Base-by-base conservation (phyloP, 257 asterid genomes). In the Gentiana straminea region DNA sequence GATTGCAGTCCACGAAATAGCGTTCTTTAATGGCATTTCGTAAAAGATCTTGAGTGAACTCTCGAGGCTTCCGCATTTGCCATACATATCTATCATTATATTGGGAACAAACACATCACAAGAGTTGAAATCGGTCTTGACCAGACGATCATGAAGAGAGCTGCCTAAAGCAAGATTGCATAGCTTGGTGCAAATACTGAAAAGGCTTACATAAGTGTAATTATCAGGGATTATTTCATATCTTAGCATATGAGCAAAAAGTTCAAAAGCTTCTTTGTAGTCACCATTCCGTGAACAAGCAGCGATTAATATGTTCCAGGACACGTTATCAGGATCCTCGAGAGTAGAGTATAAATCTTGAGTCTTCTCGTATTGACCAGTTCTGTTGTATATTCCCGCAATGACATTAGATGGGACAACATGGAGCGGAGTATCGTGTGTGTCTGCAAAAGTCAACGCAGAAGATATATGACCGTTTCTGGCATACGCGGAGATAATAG, bases 281-380 rank as follows among this genome's bases (percentile, higher is more conserved):
- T 91, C 89, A 49, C 95, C 86, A 59, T 80, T 91, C 13, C 92
- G 70, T 5, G 98, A 84, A 69, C 96, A 91, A 60, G 98, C 83
- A 52, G 94, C 86, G 61, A 91, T 84, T 79, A 87, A 70, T 55
- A 77, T 79, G 49, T 91, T 81, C 98, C 98, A 87, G 51, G 98
- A 87, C 49, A 79, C 32, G 12, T 64, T 46, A 68, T 91, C 94
- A 46, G 96, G 96, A 54, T 87, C 81, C 63, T 83, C 84, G 61
- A 83, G 60, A 43, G 55, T 57, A 62, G 89, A 86, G 62, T 79
- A 86, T 55, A 91, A 49, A 55, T 82, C 95, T 66, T 84, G 92
- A 49, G 98, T 83, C 71, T 77, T 82, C 35, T 79, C 82, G 35
- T 70, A 91, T 39, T 79, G 84, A 4, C 86, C 73, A 4, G 66